These are phyloP conservation scores for Beauveria medogensis DNA, from an alignment of 2,329 filamentous ascomycete species.

Conservation along the genomic window DNA sequence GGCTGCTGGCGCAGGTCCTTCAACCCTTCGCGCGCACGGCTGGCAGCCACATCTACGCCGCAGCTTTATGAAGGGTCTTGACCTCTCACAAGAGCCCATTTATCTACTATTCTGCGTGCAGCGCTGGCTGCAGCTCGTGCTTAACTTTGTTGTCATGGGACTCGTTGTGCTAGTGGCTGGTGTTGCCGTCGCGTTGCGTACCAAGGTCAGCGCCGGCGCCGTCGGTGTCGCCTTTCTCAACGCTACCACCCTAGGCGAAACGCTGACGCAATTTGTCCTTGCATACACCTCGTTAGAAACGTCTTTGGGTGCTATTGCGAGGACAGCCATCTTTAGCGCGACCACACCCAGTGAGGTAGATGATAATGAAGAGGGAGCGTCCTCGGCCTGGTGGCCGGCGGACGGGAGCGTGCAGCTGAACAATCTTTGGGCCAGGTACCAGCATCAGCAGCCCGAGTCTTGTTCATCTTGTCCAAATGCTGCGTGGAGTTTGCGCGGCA, in stretches of 20 bases:
- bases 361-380: background rate
- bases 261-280: background rate
- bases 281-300: background rate
- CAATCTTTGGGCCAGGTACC: background rate
- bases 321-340: background rate
- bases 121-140: conserved; percentile 8
- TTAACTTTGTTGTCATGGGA: background rate
- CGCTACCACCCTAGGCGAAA: background rate
- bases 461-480: background rate
- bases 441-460: background rate
- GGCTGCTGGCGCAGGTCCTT: background rate
- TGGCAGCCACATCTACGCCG: background rate
- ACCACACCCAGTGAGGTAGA: background rate
- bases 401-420: background rate
- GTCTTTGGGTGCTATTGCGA: background rate
- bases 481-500: background rate
- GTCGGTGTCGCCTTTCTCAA: conserved; percentile 6
- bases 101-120: background rate
- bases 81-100: background rate
- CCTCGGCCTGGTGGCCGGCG: background rate
- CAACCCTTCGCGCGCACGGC: background rate
- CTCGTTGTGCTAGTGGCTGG: background rate
- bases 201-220: background rate
- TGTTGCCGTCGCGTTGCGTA: background rate
- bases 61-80: background rate